Evolutionary conservation across 192 early-diverging fungal species (phyloP), one percentile per base, ranked within the genome.

Genomic region (Podila epicladia): DNA sequence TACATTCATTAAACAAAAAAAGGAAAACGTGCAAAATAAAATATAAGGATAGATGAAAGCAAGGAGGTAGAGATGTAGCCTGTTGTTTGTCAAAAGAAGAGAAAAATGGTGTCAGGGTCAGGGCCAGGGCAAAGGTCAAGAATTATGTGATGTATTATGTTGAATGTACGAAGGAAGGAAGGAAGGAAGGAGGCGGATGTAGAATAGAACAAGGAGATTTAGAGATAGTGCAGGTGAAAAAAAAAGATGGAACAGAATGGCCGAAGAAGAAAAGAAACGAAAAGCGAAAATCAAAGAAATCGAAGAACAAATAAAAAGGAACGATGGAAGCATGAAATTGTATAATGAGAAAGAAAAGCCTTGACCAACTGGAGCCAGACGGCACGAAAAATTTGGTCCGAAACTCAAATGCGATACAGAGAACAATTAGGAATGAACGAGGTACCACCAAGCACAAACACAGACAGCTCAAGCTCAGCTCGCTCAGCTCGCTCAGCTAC

Each of bases 1-100:
- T 15, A 55, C 62, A 64, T 57, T 29, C 33, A 61, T 53, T 29
- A 60, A 29, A 29, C 29, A 29, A 28, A 55, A 38, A 55, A 63
- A 53, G n/a, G 32, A 60, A 55, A 53, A 50, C 38, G 57, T 22
- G 57, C 35, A 58, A 28, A n/a, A 28, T 33, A 33, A 33, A 33
- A 33, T 3, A 33, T 33, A 33, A 33, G 33, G 1, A 33, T 2
- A 33, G 33, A 33, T 33, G 33, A 33, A 33, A 33, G 33, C 33
- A 6, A 33, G 33, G 33, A 33, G 33, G 33, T 33, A 33, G 33
- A 33, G 33, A 33, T 0, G 33, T 33, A 33, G 33, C 2, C 33
- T 33, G 33, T 7, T 33, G 33, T 33, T 33, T 33, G 33, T 33
- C 33, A 33, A 33, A 33, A 33, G 33, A 33, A 33, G 33, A 58